Evolutionary conservation across 73 alveolate species (phyloP).

Genomic region (Uronychia binucleata): DNA sequence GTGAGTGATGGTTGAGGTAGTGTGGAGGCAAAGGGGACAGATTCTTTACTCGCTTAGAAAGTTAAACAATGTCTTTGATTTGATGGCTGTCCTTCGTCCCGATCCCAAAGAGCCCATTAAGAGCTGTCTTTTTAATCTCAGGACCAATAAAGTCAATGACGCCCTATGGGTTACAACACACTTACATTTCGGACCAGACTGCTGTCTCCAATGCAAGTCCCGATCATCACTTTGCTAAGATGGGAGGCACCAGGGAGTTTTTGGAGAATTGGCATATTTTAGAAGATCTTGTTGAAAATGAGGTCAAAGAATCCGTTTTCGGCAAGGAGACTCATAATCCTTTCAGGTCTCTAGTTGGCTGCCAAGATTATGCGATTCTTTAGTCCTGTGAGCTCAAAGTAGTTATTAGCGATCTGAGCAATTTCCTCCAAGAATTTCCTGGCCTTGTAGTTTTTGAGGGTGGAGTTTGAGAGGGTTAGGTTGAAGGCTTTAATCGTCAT

Average conservation of each 20-base stretch:
- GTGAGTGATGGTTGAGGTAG: no score
- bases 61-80: no score
- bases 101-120: no score
- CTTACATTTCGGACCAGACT: background rate
- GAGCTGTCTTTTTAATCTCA: no score
- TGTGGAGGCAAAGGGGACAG: no score
- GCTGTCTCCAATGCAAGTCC: background rate
- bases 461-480: background rate
- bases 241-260: background rate
- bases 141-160: no score
- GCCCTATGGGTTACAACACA: no score
- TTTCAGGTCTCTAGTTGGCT: background rate
- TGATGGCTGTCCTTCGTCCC: no score
- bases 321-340: background rate
- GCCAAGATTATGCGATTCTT: background rate
- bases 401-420: background rate
- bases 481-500: background rate
- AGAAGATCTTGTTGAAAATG: background rate
- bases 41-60: no score
- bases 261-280: background rate
- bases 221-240: background rate
- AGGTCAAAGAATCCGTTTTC: conserved; percentile 17
- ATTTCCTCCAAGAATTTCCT: background rate
- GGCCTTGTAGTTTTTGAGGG: background rate
- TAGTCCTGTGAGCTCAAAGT: background rate